These are phyloP conservation scores for Shiraia bambusicola DNA, from an alignment of 2,329 filamentous ascomycete species.

Conservation along the genomic window DNA sequence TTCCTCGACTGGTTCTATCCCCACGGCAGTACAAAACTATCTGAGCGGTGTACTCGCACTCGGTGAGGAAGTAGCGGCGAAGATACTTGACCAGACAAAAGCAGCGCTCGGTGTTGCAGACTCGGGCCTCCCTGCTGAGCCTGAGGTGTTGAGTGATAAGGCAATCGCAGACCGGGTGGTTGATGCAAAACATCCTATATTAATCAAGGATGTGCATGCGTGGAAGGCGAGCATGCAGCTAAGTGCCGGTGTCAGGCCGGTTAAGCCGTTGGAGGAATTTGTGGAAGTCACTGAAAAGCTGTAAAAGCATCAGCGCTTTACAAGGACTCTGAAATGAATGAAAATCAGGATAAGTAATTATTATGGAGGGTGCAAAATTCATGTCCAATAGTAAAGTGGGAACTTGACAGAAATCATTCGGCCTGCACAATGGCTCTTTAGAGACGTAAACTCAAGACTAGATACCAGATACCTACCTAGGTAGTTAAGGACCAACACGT, in stretches of 20 bases:
- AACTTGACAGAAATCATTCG: too few relatives aligned
- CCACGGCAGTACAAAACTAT: conserved; percentile 55
- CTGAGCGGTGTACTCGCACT: conserved; percentile 48
- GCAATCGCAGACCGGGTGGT: conserved; percentile 26
- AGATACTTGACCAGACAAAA: conserved; percentile 53
- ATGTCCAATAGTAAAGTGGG: too few relatives aligned
- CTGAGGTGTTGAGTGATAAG: conserved; percentile 40
- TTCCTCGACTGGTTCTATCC: conserved; percentile 51
- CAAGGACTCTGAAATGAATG: too few relatives aligned
- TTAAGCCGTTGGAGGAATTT: conserved; percentile 77
- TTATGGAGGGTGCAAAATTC: too few relatives aligned
- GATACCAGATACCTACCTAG: too few relatives aligned
- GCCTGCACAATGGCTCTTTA: too few relatives aligned
- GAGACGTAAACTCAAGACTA: too few relatives aligned
- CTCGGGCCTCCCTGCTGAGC: conserved; percentile 41
- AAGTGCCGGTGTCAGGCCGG: conserved; percentile 70
- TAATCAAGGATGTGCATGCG: conserved; percentile 75
- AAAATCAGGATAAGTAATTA: too few relatives aligned
- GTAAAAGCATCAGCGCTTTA: conserved; percentile 5
- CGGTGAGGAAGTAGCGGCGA: conserved; percentile 51
- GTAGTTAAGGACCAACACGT: too few relatives aligned
- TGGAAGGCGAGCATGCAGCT: conserved; percentile 77
- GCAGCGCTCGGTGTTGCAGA: conserved; percentile 48
- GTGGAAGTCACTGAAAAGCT: conserved; percentile 61
- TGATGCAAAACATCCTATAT: conserved; percentile 47